These are phyloP conservation scores for Solanum sejunctum DNA, from an alignment of 257 asterid species.

Conservation along the genomic window DNA sequence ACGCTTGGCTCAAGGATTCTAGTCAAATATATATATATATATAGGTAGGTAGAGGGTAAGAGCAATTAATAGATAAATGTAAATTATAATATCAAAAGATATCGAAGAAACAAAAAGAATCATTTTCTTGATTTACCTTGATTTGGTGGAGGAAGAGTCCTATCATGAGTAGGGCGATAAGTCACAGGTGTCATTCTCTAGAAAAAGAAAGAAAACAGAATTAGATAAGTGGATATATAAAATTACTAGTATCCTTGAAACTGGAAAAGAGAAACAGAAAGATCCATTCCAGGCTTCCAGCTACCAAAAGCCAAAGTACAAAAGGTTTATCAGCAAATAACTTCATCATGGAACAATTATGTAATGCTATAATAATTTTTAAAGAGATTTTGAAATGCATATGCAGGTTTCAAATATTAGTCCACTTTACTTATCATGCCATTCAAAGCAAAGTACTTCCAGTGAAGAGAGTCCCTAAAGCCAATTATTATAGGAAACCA, in stretches of 20 bases:
- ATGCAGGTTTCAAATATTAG: not conserved
- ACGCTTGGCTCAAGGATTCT: not conserved
- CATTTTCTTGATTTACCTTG: slow-evolving; percentile 19
- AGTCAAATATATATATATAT: not conserved
- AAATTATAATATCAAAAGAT: not conserved
- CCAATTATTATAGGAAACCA: not conserved
- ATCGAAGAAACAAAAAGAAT: not conserved
- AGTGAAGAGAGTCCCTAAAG: not conserved
- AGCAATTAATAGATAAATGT: not conserved
- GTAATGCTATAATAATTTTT: not conserved
- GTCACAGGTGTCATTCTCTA: slow-evolving; percentile 29
- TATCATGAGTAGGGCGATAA: slow-evolving; percentile 30
- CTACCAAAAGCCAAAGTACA: not conserved
- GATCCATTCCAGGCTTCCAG: not conserved
- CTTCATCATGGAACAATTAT: not conserved
- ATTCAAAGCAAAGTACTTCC: not conserved
- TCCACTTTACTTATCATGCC: not conserved
- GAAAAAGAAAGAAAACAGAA: not conserved
- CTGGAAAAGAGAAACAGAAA: not conserved
- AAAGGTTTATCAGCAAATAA: not conserved
- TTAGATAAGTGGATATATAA: not conserved
- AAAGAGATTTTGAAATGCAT: not conserved
- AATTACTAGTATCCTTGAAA: not conserved
- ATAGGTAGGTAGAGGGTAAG: not conserved
- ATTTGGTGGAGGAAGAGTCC: slow-evolving; percentile 33